Base-by-base conservation (phyloP, 352 stramenopile genomes). In the Detonula confervacea region DNA sequence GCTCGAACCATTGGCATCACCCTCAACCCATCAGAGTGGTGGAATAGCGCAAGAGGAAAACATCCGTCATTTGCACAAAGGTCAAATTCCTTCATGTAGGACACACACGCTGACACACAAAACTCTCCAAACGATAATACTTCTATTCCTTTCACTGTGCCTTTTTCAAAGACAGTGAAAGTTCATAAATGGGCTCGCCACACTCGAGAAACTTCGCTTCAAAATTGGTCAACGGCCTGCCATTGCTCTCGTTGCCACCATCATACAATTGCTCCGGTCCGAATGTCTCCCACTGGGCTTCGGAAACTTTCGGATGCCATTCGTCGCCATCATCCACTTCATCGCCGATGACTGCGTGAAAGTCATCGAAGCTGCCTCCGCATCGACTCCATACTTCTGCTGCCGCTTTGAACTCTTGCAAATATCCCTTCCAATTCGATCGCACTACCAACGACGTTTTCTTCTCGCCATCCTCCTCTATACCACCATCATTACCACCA, bases 401-500 rank as follows among this genome's bases (percentile, higher is more conserved):
- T 16, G 73, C 73, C 9, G 54, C 35, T 2, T 33, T 56, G 35
- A 93, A 92, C 64, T 92, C 86, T 20, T 87, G 55, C 47, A 93
- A 69, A 66, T 90, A 93, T 27, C 60, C 72, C 55, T 84, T 60
- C 86, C 86, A 93, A 79, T 93, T 93, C n/a, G 86, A 91, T 47
- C 88, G 77, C n/a, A 93, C 49, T 9, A 87, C 51, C 4, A 92
- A n/a, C n/a, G n/a, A n/a, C n/a, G n/a, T n/a, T n/a, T n/a, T 73
- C 20, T 80, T 57, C 0, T 70, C n/a, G n/a, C 62, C 59, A 27
- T 57, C 46, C 14, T 82, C 27, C 51, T 81, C n/a, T 66, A 39
- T 39, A n/a, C 55, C 49, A 18, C 14, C 16, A 4, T n/a, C 22
- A 30, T 35, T n/a, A n/a, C n/a, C n/a, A n/a, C n/a, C n/a, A n/a